Evolutionary conservation across 2,329 filamentous ascomycete species (phyloP), one percentile per base, ranked within the genome.

Genomic region (Colletotrichum filicis): DNA sequence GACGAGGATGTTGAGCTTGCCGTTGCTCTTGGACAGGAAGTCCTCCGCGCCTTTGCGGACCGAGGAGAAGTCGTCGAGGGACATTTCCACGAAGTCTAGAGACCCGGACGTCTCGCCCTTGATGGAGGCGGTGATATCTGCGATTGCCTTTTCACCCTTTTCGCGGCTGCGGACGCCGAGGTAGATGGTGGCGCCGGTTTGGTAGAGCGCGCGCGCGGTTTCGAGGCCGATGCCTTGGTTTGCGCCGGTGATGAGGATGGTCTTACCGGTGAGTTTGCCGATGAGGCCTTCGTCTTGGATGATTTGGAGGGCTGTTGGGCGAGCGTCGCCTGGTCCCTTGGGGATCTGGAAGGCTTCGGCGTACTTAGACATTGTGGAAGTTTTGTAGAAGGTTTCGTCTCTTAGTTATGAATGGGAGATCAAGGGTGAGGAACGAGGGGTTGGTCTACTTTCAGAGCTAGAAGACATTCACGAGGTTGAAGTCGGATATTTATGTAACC

Each of bases 141-240:
- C 76, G 14, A 80, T 75, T 12, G 79, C 79, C 28, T 71, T 59
- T 66, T 80, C 76, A 6, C 79, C 81, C 60, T 82, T 83, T 5
- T 72, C 73, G 1, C 82, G 66, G 64, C 84, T 77, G 2, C 84
- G 77, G 0, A 79, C 83, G 1, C 81, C 80, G 7, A 83, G 71
- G 68, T 80, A 83, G n/a, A 86, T 60, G 3, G 73, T 80, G 1
- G 82, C 82, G 8, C 84, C 82, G 0, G 84, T 85, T 6, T 72
- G 57, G n/a, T 77, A 73, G 1, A 86, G 74, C 0, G 83, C 83
- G 8, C 79, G 78, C 7, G 79, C 82, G 1, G 82, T 85, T 71
- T 83, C 82, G 19, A 83, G 75, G 8, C 83, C 83, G 35, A 84
- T 78, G 1, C 82, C 83, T 1, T 80, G 82, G 7, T 82, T 82